Percentiles rank a stretch among this genome's conserved stretches.
These are phyloP conservation scores for Clonostachys sp. DNA, from an alignment of 2,329 filamentous ascomycete species.

Conservation along the genomic window DNA sequence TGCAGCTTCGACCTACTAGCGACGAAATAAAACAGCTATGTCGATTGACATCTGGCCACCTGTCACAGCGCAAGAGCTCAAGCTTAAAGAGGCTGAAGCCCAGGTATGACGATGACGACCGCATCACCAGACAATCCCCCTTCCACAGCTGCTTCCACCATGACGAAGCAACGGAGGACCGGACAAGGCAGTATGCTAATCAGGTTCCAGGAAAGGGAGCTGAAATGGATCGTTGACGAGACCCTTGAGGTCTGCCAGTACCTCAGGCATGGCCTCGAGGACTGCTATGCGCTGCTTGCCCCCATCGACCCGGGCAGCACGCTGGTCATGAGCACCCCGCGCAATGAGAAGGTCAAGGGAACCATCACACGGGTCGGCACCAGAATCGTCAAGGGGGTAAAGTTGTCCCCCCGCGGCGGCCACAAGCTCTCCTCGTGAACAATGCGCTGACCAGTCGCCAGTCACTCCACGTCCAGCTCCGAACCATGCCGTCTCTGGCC, in stretches of 20 bases:
- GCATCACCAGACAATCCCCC: background rate
- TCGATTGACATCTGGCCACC: conserved; percentile 56
- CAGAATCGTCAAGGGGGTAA: conserved; percentile 84
- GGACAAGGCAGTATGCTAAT: conserved; percentile 18
- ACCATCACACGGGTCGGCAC: conserved; percentile 86
- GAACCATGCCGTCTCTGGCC: conserved; percentile 54
- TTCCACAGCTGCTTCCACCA: background rate
- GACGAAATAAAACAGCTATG: conserved; percentile 29
- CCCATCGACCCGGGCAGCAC: conserved; percentile 84
- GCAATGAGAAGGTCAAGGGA: conserved; percentile 88
- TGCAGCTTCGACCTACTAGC: conserved; percentile 1
- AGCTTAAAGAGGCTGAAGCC: conserved; percentile 40
- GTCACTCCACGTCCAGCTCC: conserved; percentile 74
- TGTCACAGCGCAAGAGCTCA: conserved; percentile 43
- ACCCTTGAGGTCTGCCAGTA: conserved; percentile 42
- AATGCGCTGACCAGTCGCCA: conserved; percentile 19
- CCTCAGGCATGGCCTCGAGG: conserved; percentile 67
- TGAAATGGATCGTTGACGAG: conserved; percentile 49
- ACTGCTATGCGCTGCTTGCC: conserved; percentile 83
- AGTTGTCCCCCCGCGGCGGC: conserved; percentile 16
- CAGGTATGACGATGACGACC: conserved; percentile 33
- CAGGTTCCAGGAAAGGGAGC: conserved; percentile 26
- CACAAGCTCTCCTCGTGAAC: background rate
- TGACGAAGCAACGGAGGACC: background rate
- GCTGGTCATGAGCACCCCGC: conserved; percentile 79